Evolutionary conservation across 805 yeast genomes (phyloP), one percentile per base, ranked within the genome.

Genomic region (Ogataea saltuana): DNA sequence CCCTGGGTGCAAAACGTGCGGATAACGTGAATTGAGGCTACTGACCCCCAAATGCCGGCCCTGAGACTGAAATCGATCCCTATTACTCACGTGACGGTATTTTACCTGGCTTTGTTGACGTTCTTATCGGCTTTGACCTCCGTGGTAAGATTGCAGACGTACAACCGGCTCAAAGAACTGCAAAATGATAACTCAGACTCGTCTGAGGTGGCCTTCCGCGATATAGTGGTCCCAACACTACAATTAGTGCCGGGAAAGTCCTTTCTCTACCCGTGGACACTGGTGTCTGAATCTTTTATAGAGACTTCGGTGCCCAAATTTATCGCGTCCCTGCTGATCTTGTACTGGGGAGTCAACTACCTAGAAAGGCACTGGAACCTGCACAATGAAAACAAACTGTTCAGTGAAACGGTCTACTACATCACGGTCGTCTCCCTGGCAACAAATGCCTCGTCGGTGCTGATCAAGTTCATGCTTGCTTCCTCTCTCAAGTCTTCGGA

Each of bases 221-320:
- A 69, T 22, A 66, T 82, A 23, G 59, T 69, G 15, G 74, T 80
- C 6, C 88, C 67, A 7, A 28, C 58, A 6, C 54, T 85, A 31
- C 88, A 85, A 62, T 67, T 85, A 61, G 75, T 85, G 5, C 90
- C 91, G 10, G 63, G 71, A 19, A 67, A 71, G 40, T 70, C 81
- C 0, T 52, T 81, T 3, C 67, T 64, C 41, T 69, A 78, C 48
- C 89, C 89, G 4, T 80, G 86, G 83, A 84, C 84, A 1, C 53
- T 83, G 2, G 58, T 76, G 21, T 72, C 83, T 2, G 73, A 87
- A 1, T 75, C 83, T n/a, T 81, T 83, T 58, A 77, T 83, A 2
- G 89, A 84, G 55, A 71, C 73, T 5, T 64, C 77, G 6, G 36
- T 76, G 2, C 55, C 77, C 51, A 68, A 74, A 30, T 75, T 75